Evolutionary conservation across 2,329 filamentous ascomycete species (phyloP), one percentile per base, ranked within the genome.

Genomic region (Neopestalotiopsis sp.): DNA sequence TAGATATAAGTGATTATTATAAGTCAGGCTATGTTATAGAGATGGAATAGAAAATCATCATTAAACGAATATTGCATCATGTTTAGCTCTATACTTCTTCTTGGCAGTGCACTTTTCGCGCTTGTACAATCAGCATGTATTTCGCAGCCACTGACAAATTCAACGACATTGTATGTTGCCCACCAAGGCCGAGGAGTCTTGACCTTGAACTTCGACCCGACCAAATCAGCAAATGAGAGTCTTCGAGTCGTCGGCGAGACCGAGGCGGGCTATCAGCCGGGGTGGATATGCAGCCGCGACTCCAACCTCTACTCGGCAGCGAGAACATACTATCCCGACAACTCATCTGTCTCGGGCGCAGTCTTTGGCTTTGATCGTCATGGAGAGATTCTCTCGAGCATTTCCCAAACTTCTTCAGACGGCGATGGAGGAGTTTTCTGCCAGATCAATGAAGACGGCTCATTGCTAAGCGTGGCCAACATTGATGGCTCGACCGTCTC

Each of bases 401-500:
- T 24, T 34, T 3, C 14, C 12, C 20, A 28, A 2, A 59, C 7
- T 12, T 24, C 7, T 13, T 59, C 57, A 4, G 57, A 59, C 10
- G 57, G 57, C 4, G 10, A 59, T 24, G 57, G 57, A n/a, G 28
- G 57, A 6, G 57, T 59, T 12, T 59, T 59, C 10, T 59, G 57
- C 30, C 17, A 59, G 4, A 1, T 59, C 30, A 59, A 34, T 30
- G 4, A 5, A 2, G 57, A 59, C 4, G 57, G 57, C 12, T n/a
- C 13, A 7, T 17, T 59, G 57, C 10, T 59, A 12, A 24, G 6
- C 14, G 57, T 59, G 1, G 57, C 57, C 5, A 59, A 59, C 20
- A 59, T 59, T 28, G 57, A 59, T 59, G 57, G 57, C 4, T 59
- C 57, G 13, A 59, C 57, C 13, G 57, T 59, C 5, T 59, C 57